Percentiles rank a stretch among this genome's conserved stretches.
Conservation (phyloP, 2,329 filamentous ascomycete species). For the Alternaria sp. region DNA sequence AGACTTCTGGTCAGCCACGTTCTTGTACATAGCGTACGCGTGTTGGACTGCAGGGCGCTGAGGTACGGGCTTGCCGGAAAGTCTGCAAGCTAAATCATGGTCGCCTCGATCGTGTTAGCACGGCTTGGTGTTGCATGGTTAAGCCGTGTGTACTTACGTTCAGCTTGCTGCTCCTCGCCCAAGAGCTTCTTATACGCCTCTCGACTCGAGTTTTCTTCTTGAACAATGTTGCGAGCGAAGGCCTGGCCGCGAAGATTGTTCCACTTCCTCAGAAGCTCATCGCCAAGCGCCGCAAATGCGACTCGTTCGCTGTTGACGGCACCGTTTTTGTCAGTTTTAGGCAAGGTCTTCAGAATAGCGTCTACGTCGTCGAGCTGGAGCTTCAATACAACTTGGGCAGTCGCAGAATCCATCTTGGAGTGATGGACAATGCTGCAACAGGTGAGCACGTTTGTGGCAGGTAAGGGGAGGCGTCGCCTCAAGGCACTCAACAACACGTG, state of each 20-base stretch:
- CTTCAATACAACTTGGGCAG: conserved; percentile 16
- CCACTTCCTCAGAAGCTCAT: background rate
- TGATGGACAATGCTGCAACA: background rate
- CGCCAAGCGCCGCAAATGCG: background rate
- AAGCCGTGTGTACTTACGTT: background rate
- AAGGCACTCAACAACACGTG: too few relatives aligned
- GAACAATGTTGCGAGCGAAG: background rate
- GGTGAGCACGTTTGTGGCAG: too few relatives aligned
- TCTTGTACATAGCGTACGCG: background rate
- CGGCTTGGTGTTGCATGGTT: too few relatives aligned
- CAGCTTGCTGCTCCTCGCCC: background rate
- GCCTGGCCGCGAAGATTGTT: background rate
- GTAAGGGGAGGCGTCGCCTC: too few relatives aligned
- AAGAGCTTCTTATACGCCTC: background rate
- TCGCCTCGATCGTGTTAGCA: conserved; percentile 13
- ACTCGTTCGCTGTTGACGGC: conserved; percentile 8
- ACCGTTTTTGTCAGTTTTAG: background rate
- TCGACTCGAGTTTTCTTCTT: background rate
- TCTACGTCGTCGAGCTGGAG: conserved; percentile 25
- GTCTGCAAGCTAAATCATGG: conserved; percentile 21
- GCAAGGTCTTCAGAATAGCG: conserved; percentile 10
- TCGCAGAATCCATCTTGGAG: background rate
- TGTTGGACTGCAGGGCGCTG: background rate
- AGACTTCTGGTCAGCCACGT: background rate
- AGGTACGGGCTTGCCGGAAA: conserved; percentile 10